Base-by-base conservation (phyloP, 164 flowering plant genomes). In the Echeveria elegans region DNA sequence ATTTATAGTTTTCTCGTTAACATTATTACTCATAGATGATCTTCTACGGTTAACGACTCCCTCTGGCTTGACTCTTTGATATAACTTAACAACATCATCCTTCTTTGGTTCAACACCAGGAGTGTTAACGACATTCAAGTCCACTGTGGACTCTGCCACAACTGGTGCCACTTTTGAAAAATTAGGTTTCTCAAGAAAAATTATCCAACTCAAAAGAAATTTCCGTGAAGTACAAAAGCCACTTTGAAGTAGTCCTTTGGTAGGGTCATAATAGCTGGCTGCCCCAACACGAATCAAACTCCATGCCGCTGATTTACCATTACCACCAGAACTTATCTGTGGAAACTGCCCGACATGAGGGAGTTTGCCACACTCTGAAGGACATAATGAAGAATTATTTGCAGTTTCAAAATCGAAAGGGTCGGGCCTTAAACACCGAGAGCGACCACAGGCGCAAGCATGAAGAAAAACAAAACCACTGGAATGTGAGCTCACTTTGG, bases 391-490 rank as follows among this genome's bases (percentile, higher is more conserved):
- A 34, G 75, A 72, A 68, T 72, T 40, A 70, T 90, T 87, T 56
- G 98, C 98, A 56, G 86, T 80, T 72, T 85, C 82, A 78, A 86
- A 87, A 78, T 92, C 96, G 80, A 92, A 92, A 73, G 96, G 98
- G 72, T 92, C 98, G 40, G 79, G 71, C 50, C 87, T 81, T 31
- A 87, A 65, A 50, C 66, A 69, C 65, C 96, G 81, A 58, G 87
- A 82, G 50, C 98, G 96, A 29, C 98, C 98, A 86, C 96, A 92
- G 66, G 96, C 84, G 80, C 98, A 92, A 18, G 98, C 96, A 79
- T 90, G 96, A 70, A 92, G 96, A 73, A 90, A 92, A 53, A 83
- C 85, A 80, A 75, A 86, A 66, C 93, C 96, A 78, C 98, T 92
- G 1, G 84, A 87, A 82, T 92, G 98, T 50, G 80, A 81, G 76